These are phyloP conservation scores for Psilocybe tampanensis DNA, from an alignment of 768 basidiomycete genomes.

Conservation along the genomic window DNA sequence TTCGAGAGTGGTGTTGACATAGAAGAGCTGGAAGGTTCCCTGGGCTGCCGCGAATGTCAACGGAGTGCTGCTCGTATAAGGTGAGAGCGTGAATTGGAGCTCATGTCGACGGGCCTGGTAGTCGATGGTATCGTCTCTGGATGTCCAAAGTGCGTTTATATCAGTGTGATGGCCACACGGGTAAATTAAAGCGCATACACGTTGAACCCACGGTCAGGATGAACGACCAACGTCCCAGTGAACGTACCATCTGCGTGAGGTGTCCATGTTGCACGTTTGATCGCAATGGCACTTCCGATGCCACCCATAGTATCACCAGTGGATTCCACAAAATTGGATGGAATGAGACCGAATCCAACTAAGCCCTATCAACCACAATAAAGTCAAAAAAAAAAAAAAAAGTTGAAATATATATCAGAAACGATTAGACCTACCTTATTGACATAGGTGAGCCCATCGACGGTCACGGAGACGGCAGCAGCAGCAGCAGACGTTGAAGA, in stretches of 20 bases:
- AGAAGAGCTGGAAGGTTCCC: conserved; percentile 51
- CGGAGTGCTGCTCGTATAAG: conserved; percentile 48
- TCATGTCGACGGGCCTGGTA: conserved; percentile 64
- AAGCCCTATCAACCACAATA: conserved; percentile 40
- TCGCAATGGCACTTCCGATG: conserved; percentile 61
- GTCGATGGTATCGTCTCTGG: conserved; percentile 55
- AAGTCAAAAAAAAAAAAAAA: background rate
- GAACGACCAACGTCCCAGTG: conserved; percentile 53
- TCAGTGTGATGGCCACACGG: no score
- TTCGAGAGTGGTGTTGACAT: conserved; percentile 43
- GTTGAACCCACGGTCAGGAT: conserved; percentile 63
- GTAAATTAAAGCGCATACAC: conserved; percentile 37
- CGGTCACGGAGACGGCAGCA: conserved; percentile 12
- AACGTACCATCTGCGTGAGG: conserved; percentile 37
- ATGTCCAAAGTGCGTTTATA: background rate
- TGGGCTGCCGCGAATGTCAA: conserved; percentile 53
- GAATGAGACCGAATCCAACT: conserved; percentile 64
- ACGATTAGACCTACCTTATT: conserved; percentile 10
- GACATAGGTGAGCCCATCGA: conserved; percentile 15
- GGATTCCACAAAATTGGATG: conserved; percentile 55
- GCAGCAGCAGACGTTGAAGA: conserved; percentile 10
- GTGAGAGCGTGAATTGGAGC: conserved; percentile 57
- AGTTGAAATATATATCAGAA: background rate
- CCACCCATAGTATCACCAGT: conserved; percentile 65
- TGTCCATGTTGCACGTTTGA: conserved; percentile 37